Percentiles rank a stretch among this genome's conserved stretches.
These are phyloP conservation scores for Trypanosoma mega DNA, from an alignment of 208 protist species.

Conservation along the genomic window DNA sequence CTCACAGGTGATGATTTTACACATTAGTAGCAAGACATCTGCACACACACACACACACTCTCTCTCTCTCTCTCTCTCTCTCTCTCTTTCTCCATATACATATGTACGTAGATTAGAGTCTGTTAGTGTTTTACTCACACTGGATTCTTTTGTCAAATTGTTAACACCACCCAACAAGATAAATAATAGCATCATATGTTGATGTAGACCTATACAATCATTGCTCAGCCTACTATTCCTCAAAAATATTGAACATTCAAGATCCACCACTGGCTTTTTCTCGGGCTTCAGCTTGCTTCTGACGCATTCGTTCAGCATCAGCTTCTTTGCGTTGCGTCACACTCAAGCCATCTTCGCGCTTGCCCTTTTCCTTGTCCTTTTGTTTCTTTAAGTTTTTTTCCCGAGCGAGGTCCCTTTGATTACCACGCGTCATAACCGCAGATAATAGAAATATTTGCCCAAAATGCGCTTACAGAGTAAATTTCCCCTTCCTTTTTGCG, in stretches of 20 bases:
- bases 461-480: background rate
- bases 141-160: no score
- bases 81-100: no score
- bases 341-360: slow-evolving; percentile 66
- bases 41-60: no score
- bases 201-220: no score
- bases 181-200: no score
- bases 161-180: no score
- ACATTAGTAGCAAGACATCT: no score
- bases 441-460: background rate
- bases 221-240: no score
- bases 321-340: slow-evolving; percentile 72
- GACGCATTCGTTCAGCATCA: slow-evolving; percentile 85
- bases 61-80: no score
- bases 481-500: background rate
- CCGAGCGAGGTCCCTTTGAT: slow-evolving; percentile 88
- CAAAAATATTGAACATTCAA: background rate
- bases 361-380: slow-evolving; percentile 68
- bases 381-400: slow-evolving; percentile 88
- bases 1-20: no score
- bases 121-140: no score
- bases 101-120: no score
- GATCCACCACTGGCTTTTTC: slow-evolving; percentile 30
- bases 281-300: slow-evolving; percentile 76
- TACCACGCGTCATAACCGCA: slow-evolving; percentile 78